A percentile compares a stretch with the other conserved stretches of the same genome.
These are phyloP conservation scores for Metschnikowia kofuensis DNA, from an alignment of 805 yeast genomes.

Conservation along the genomic window DNA sequence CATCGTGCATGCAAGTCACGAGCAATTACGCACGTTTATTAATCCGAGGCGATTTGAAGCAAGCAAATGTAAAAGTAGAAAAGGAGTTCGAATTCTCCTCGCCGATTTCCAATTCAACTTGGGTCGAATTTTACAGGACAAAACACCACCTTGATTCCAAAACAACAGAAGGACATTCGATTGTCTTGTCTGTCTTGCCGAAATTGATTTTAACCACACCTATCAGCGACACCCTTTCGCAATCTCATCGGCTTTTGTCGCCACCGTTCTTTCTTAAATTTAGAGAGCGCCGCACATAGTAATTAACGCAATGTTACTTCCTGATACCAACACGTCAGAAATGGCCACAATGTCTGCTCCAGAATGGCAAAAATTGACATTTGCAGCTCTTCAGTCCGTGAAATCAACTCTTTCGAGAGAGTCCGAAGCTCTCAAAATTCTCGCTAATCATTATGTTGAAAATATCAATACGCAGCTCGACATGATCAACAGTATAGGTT, in stretches of 20 bases:
- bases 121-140: no score
- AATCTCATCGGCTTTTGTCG: slow-evolving; percentile 4
- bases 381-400: slow-evolving; percentile 32
- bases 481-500: slow-evolving; percentile 40
- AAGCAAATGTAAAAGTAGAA: not conserved
- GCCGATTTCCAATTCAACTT: no score
- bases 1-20: slow-evolving; percentile 1
- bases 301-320: no score
- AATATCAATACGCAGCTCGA: slow-evolving; percentile 47
- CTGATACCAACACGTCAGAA: not conserved
- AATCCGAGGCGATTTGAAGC: not conserved
- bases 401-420: slow-evolving; percentile 44
- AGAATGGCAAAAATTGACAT: slow-evolving; percentile 12
- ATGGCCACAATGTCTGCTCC: slow-evolving; percentile 6
- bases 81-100: not conserved
- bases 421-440: slow-evolving; percentile 44
- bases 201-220: not conserved
- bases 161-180: no score
- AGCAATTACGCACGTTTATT: slow-evolving; percentile 6
- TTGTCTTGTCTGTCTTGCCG: not conserved
- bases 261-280: not conserved
- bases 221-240: slow-evolving; percentile 2
- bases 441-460: slow-evolving; percentile 43
- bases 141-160: no score
- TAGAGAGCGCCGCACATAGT: slow-evolving; percentile 2